Base-by-base conservation (phyloP, 768 basidiomycete species). In the Leccinum incarnatum region DNA sequence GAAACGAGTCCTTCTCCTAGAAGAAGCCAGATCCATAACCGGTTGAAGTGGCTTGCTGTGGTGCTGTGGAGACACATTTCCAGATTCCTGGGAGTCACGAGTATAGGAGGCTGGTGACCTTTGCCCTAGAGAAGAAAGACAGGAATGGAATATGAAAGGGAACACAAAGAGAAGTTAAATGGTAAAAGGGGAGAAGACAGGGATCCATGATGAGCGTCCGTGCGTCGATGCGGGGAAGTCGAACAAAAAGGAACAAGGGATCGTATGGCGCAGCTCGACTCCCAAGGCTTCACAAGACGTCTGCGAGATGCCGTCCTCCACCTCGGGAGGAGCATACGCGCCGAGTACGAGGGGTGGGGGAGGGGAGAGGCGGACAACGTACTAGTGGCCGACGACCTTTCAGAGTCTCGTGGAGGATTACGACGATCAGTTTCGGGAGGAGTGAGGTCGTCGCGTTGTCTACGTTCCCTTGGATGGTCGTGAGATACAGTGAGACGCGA, bases 201-300 rank as follows among this genome's bases (percentile, higher is more conserved):
- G 65, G 70, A 66, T 76, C 76, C 74, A 76, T 72, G 71, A 74
- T 75, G 74, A 76, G 71, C 67, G 72, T 73, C 75, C 70, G 72
- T 70, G 70, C 65, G 74, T 76, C 74, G 73, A 74, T 65, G 67
- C 73, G 67, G 71, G 69, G 68, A 72, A 67, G 75, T 69, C 75
- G 75, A 71, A 74, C 62, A 72, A 70, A 65, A 69, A 75, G 64
- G 68, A 73, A 71, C 30, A 62, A 64, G 63, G 40, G 56, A 69
- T 63, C 65, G 58, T 65, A 69, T 56, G 64, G 67, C 72, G 63
- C 59, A 67, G 67, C 76, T 76, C 74, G 60, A 74, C 76, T 76
- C 78, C 78, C 77, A 72, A 78, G 77, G 78, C 71, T 76, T 77
- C 75, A 68, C 75, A 55, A 77, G 76, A 79, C 73, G 68, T 64